Evolutionary conservation across 768 basidiomycete genomes (phyloP), one percentile per base, ranked within the genome.

Genomic region (Amanita pallidorosea): DNA sequence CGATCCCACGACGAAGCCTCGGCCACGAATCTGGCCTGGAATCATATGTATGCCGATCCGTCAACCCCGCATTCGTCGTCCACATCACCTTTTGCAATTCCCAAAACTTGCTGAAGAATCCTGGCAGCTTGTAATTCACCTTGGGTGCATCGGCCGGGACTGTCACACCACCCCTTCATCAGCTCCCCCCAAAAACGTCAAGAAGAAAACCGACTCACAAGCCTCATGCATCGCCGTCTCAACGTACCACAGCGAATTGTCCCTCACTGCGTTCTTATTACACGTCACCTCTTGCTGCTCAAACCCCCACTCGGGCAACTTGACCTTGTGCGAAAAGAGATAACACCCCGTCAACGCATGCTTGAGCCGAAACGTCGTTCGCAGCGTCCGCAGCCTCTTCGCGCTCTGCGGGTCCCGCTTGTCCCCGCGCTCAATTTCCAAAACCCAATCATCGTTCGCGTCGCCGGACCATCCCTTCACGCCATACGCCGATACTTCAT

Each of bases 271-370:
- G 58, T 98, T 95, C 75, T 93, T 98, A 69, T 99, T 99, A 67
- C 96, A 99, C 0, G 96, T 98, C 47, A 99, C 96, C 61, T 99
- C 96, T 64, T 99, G 96, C 65, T 99, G 96, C 62, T 97, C 96
- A 58, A 76, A 99, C 0, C 81, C 96, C 96, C 96, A 99, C 4
- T 96, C 88, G 0, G 96, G 96, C 1, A 99, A 70, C 68, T 98
- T 98, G 60, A 97, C 86, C 65, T 96, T 96, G 70, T 99, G 96
- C 20, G 88, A 92, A 73, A 98, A 99, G 34, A 99, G 75, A 63
- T 96, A 98, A 65, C 96, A 99, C 0, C 94, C 93, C 0, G 88
- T 88, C 57, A 94, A 71, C 15, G 77, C 72, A 65, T 99, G 96
- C 49, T 83, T 71, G 42, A 99, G 67, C 58, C 85, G 75, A 69